Percentiles rank a stretch among this genome's conserved stretches.
These are phyloP conservation scores for Venturia aucupariae DNA, from an alignment of 2,329 filamentous ascomycete species.

Conservation along the genomic window DNA sequence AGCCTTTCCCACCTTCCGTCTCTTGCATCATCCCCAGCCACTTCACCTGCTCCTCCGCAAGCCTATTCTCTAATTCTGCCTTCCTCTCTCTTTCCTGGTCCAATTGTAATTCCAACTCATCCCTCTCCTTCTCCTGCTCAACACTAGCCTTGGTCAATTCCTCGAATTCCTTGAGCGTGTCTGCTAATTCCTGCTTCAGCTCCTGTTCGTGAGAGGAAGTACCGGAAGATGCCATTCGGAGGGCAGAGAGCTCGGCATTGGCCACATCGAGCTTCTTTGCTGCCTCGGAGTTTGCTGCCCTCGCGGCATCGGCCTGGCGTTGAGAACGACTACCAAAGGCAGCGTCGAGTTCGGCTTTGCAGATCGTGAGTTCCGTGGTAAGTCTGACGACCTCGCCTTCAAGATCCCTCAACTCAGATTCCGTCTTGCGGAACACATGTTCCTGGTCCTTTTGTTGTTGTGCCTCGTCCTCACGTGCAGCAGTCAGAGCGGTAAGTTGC, in stretches of 20 bases:
- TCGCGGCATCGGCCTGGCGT: slow-evolving; percentile 54
- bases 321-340: slow-evolving; percentile 75
- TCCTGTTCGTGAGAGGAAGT: slow-evolving; percentile 31
- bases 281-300: slow-evolving; percentile 48
- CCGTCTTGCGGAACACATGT: slow-evolving; percentile 2
- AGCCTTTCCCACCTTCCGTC: slow-evolving; percentile 27
- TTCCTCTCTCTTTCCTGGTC: slow-evolving; percentile 55
- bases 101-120: slow-evolving; percentile 52
- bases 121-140: slow-evolving; percentile 62
- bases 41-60: slow-evolving; percentile 58
- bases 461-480: slow-evolving; percentile 9
- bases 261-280: slow-evolving; percentile 44
- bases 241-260: slow-evolving; percentile 33
- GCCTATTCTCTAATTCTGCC: slow-evolving; percentile 53
- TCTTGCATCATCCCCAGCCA: slow-evolving; percentile 54
- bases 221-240: slow-evolving; percentile 31
- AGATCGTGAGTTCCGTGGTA: slow-evolving; percentile 78
- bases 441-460: not conserved
- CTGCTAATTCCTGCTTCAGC: slow-evolving; percentile 56
- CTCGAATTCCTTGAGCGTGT: slow-evolving; percentile 62
- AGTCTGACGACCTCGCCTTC: slow-evolving; percentile 57
- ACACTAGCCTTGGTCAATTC: slow-evolving; percentile 60
- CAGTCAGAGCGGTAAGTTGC: slow-evolving; percentile 17
- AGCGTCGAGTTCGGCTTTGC: slow-evolving; percentile 81
- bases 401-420: slow-evolving; percentile 30